A percentile compares a stretch with the other conserved stretches of the same genome.
These are phyloP conservation scores for Diaporthe helianthi DNA, from an alignment of 2,329 filamentous ascomycete genomes.

Conservation along the genomic window DNA sequence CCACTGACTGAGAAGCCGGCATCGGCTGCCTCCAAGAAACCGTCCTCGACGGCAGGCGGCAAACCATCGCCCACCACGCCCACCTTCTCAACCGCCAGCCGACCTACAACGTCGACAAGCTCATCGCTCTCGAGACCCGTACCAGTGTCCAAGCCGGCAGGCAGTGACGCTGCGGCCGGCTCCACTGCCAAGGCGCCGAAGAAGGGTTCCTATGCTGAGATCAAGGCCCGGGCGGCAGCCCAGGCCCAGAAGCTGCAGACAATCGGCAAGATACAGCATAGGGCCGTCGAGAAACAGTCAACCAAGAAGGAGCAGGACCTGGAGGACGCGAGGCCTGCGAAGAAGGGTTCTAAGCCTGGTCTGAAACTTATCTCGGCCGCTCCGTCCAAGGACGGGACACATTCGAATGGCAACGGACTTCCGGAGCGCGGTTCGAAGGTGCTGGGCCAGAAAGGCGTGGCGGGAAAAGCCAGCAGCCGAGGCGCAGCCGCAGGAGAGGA, in stretches of 20 bases:
- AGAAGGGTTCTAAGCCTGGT: slow-evolving; percentile 35
- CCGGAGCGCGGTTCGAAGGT: slow-evolving; percentile 24
- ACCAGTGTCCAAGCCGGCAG: slow-evolving; percentile 23
- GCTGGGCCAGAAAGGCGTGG: slow-evolving; percentile 15
- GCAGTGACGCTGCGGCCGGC: slow-evolving; percentile 45
- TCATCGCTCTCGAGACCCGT: slow-evolving; percentile 7
- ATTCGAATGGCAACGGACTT: slow-evolving; percentile 23
- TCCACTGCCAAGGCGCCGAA: slow-evolving; percentile 59
- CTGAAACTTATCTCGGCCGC: slow-evolving; percentile 12
- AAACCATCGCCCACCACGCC: slow-evolving; percentile 30
- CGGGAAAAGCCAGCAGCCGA: slow-evolving; percentile 38
- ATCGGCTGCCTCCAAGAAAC: slow-evolving; percentile 30
- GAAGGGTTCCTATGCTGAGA: slow-evolving; percentile 77
- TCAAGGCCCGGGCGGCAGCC: slow-evolving; percentile 74
- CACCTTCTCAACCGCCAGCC: slow-evolving; percentile 19
- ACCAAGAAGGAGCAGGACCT: slow-evolving; percentile 61
- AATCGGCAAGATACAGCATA: slow-evolving; percentile 77
- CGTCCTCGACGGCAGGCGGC: slow-evolving; percentile 23
- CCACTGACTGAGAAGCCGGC: slow-evolving; percentile 35
- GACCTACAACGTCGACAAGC: slow-evolving; percentile 12
- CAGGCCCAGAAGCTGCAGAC: slow-evolving; percentile 67
- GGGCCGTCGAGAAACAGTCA: slow-evolving; percentile 70
- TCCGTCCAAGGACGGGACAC: slow-evolving; percentile 35
- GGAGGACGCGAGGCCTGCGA: slow-evolving; percentile 46
- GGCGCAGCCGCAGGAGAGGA: slow-evolving; percentile 47